Evolutionary conservation across 2,329 filamentous ascomycete species (phyloP).

Genomic region (Aureobasidium sp.): DNA sequence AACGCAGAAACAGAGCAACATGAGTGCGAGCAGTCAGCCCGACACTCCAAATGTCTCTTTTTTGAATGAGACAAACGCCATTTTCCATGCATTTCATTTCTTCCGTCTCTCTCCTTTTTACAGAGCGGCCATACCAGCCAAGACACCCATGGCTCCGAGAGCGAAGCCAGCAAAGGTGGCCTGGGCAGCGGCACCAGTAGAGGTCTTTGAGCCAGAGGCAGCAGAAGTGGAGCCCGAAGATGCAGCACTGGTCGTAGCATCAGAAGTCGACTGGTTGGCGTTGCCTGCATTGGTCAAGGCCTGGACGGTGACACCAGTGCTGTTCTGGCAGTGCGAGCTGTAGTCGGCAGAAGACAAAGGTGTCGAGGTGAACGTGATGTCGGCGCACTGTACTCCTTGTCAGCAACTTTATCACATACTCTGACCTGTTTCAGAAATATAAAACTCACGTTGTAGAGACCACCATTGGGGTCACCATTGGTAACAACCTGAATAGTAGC

Average conservation of each 20-base stretch:
- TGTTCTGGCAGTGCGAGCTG: constrained; percentile 50
- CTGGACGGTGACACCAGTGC: constrained; percentile 46
- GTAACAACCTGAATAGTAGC: constrained; percentile 66
- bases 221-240: constrained; percentile 10
- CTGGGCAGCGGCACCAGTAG: constrained; percentile 25
- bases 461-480: constrained; percentile 49
- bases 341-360: constrained; percentile 41
- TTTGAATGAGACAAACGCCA: background rate
- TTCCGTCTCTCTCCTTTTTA: background rate
- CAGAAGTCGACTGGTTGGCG: constrained; percentile 15
- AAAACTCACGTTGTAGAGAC: constrained; percentile 55
- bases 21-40: background rate
- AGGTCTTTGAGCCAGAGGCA: constrained; percentile 17
- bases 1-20: background rate
- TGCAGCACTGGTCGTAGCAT: constrained; percentile 17
- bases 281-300: constrained; percentile 32
- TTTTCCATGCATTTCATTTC: background rate
- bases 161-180: constrained; percentile 29
- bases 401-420: background rate
- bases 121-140: constrained; percentile 21
- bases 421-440: background rate
- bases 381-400: constrained; percentile 54
- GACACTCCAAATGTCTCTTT: background rate
- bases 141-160: constrained; percentile 30
- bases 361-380: constrained; percentile 58